Percentiles rank a stretch among this genome's conserved stretches.
Evolutionary conservation across 345 rosid genomes (phyloP).

Genomic region (Corchorus capsularis): DNA sequence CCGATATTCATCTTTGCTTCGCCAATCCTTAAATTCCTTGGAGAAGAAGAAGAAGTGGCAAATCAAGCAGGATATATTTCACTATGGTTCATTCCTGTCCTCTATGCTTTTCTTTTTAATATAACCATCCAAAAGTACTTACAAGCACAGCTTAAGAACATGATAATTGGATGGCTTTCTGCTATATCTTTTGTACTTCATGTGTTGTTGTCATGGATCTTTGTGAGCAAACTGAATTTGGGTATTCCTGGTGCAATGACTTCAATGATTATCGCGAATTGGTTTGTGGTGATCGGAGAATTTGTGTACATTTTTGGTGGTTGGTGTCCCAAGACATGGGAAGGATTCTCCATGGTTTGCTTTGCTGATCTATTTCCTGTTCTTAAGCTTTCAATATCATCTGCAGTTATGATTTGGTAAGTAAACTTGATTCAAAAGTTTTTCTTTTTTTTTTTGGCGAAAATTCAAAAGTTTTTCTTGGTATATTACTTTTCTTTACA

Average conservation of each 20-base stretch:
- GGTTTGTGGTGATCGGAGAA: slow-evolving; percentile 44
- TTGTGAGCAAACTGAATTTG: slow-evolving; percentile 36
- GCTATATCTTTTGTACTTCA: slow-evolving; percentile 35
- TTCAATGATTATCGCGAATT: slow-evolving; percentile 40
- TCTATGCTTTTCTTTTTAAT: slow-evolving; percentile 30
- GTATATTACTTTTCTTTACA: neutral
- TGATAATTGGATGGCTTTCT: slow-evolving; percentile 41
- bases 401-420: slow-evolving; percentile 52
- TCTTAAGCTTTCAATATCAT: slow-evolving; percentile 22
- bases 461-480: no score
- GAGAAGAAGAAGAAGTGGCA: slow-evolving; percentile 42
- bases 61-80: slow-evolving; percentile 36
- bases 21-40: slow-evolving; percentile 40
- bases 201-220: slow-evolving; percentile 44
- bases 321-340: slow-evolving; percentile 74
- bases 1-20: slow-evolving; percentile 35
- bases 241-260: slow-evolving; percentile 51
- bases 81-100: slow-evolving; percentile 45
- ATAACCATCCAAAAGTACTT: slow-evolving; percentile 44
- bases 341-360: slow-evolving; percentile 54
- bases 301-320: slow-evolving; percentile 55
- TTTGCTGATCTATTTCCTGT: slow-evolving; percentile 51
- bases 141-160: slow-evolving; percentile 48
- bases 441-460: no score
- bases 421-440: neutral